Evolutionary conservation across 2,329 filamentous ascomycete species (phyloP).

Genomic region (Decorospora gaudefroyi): DNA sequence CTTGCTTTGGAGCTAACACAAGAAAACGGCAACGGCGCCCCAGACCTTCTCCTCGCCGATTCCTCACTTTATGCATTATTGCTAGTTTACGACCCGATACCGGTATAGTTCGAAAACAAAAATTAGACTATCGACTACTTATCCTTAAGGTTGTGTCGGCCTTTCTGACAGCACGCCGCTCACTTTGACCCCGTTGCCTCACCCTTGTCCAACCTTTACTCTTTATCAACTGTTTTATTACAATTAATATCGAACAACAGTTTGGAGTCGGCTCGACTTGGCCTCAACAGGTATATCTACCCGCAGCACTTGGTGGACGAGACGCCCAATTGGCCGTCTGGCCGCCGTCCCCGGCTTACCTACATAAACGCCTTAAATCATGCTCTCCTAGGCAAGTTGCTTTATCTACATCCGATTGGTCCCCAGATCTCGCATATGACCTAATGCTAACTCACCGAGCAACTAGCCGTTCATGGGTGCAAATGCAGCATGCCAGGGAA

Average conservation of each 20-base stretch:
- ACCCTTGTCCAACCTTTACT: constrained; percentile 1
- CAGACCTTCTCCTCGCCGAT: too few relatives aligned
- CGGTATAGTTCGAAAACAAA: constrained; percentile 1
- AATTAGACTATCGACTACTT: background rate
- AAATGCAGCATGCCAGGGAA: background rate
- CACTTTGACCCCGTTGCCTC: constrained; percentile 9
- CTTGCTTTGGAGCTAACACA: too few relatives aligned
- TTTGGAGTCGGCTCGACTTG: constrained; percentile 16
- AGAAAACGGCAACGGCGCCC: too few relatives aligned
- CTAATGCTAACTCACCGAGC: constrained; percentile 10
- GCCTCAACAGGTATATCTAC: constrained; percentile 18
- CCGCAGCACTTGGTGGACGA: constrained; percentile 9
- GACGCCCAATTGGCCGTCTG: background rate
- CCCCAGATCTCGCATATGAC: constrained; percentile 2
- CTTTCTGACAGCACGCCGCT: constrained; percentile 2
- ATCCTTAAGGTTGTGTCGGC: background rate
- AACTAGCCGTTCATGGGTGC: constrained; percentile 5
- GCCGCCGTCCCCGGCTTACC: background rate
- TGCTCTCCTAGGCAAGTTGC: constrained; percentile 1
- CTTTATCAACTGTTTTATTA: background rate
- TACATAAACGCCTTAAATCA: constrained; percentile 2
- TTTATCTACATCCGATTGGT: constrained; percentile 7
- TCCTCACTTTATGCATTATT: too few relatives aligned
- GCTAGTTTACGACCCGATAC: too few relatives aligned
- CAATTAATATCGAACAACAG: constrained; percentile 14